These are phyloP conservation scores for Clitoria ternatea DNA, from an alignment of 306 rosid genomes.

Conservation along the genomic window DNA sequence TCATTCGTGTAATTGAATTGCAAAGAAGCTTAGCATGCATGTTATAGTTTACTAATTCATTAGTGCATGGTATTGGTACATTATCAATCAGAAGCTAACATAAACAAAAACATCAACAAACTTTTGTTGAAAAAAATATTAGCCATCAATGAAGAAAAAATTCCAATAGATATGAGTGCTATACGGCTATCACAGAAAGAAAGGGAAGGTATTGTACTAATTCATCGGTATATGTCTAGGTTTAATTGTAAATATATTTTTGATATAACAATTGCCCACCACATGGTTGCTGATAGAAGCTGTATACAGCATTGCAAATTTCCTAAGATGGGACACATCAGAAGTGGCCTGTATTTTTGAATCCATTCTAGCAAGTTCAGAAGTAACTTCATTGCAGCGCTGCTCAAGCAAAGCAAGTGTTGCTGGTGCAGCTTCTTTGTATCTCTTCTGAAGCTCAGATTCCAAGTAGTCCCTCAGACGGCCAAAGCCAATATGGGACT, in stretches of 20 bases:
- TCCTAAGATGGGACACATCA: constrained; percentile 86
- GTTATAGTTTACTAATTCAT: neutral
- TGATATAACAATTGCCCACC: constrained; percentile 45
- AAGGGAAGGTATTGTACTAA: neutral
- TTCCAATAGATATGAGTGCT: neutral
- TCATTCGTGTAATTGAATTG: neutral
- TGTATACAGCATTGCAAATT: constrained; percentile 68
- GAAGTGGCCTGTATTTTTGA: constrained; percentile 79
- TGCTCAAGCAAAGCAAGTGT: constrained; percentile 96
- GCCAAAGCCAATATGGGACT: constrained; percentile 70
- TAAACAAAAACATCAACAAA: neutral
- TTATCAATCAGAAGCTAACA: neutral
- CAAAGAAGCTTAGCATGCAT: neutral
- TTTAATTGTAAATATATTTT: neutral
- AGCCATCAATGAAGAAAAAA: neutral
- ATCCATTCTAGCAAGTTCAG: constrained; percentile 65
- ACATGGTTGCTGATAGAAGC: constrained; percentile 91
- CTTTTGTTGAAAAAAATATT: neutral
- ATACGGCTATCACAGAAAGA: neutral
- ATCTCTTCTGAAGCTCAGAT: constrained; percentile 90
- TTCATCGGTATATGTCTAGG: neutral
- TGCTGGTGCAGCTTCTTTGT: constrained; percentile 98
- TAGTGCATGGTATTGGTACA: neutral
- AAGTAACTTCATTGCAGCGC: constrained; percentile 75
- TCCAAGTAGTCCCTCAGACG: constrained; percentile 78